Percentiles rank a stretch among this genome's conserved stretches.
Evolutionary conservation across 1,139 yeast species (phyloP).

Genomic region (Eremothecium gossypii): DNA sequence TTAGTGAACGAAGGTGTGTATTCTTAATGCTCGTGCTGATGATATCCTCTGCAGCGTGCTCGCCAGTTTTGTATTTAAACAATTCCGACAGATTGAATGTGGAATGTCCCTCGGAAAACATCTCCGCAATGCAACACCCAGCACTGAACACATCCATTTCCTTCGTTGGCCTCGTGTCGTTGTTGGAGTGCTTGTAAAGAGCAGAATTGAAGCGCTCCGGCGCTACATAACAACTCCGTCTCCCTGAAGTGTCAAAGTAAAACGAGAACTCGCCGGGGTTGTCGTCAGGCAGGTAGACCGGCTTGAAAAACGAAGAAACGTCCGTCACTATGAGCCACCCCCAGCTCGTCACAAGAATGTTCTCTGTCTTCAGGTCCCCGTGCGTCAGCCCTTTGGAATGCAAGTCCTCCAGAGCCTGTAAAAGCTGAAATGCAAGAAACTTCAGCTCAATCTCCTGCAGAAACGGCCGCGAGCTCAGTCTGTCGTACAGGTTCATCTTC

Average conservation of each 20-base stretch:
- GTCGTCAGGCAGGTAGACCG: conserved; percentile 79
- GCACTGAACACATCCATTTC: conserved; percentile 83
- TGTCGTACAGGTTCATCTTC: conserved; percentile 70
- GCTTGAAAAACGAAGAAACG: conserved; percentile 70
- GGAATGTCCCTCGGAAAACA: conserved; percentile 79
- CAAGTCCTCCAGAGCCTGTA: conserved; percentile 50
- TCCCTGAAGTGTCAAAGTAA: conserved; percentile 80
- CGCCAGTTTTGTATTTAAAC: conserved; percentile 69
- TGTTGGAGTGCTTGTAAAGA: conserved; percentile 23
- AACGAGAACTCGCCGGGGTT: conserved; percentile 92
- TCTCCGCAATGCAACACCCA: conserved; percentile 89
- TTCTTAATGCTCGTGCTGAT: conserved; percentile 44
- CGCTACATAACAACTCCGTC: conserved; percentile 84
- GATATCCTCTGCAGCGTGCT: conserved; percentile 45
- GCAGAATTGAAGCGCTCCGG: conserved; percentile 69
- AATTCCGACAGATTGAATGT: conserved; percentile 79
- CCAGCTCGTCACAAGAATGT: conserved; percentile 79
- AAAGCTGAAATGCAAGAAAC: conserved; percentile 76
- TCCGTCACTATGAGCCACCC: conserved; percentile 80
- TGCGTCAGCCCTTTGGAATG: conserved; percentile 61
- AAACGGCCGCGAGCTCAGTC: conserved; percentile 83
- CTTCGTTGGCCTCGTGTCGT: conserved; percentile 40
- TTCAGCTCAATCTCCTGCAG: conserved; percentile 70
- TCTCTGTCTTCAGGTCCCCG: conserved; percentile 90
- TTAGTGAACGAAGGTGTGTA: conserved; percentile 41